These are phyloP conservation scores for Cyclotella atomus DNA, from an alignment of 108 stramenopile genomes.

Conservation along the genomic window DNA sequence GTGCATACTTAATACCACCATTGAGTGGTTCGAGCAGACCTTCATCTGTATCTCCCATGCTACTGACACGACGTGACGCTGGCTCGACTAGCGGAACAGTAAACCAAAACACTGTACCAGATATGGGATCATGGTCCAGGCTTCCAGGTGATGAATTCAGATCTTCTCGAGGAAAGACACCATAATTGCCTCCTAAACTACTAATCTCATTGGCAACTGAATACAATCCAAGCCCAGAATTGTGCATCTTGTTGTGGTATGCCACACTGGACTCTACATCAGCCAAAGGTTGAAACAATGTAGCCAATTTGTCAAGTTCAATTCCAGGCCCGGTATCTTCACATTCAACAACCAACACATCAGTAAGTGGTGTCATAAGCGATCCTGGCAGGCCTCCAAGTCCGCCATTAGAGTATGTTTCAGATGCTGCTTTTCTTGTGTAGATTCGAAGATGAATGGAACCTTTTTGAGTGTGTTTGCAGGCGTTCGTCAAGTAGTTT, in stretches of 20 bases:
- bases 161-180: slow-evolving; percentile 5
- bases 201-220: slow-evolving; percentile 54
- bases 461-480: slow-evolving; percentile 63
- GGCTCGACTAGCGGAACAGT: slow-evolving; percentile 53
- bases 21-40: neutral
- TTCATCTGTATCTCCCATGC: neutral
- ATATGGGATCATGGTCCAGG: neutral
- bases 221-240: slow-evolving; percentile 62
- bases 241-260: slow-evolving; percentile 17
- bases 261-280: slow-evolving; percentile 1
- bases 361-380: slow-evolving; percentile 27
- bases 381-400: slow-evolving; percentile 23
- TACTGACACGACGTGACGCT: neutral
- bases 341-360: slow-evolving; percentile 61
- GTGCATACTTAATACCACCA: neutral
- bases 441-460: slow-evolving; percentile 59
- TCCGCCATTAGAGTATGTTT: neutral
- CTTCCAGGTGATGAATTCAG: neutral
- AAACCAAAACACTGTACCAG: slow-evolving; percentile 73
- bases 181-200: slow-evolving; percentile 15
- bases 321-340: slow-evolving; percentile 74
- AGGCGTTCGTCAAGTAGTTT: slow-evolving; percentile 82
- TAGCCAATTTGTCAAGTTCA: slow-evolving; percentile 53
- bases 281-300: slow-evolving; percentile 58
- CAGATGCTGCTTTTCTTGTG: slow-evolving; percentile 18